These are phyloP conservation scores for Lichtheimia corymbifera DNA, from an alignment of 371 early-diverging fungal species.

Conservation along the genomic window DNA sequence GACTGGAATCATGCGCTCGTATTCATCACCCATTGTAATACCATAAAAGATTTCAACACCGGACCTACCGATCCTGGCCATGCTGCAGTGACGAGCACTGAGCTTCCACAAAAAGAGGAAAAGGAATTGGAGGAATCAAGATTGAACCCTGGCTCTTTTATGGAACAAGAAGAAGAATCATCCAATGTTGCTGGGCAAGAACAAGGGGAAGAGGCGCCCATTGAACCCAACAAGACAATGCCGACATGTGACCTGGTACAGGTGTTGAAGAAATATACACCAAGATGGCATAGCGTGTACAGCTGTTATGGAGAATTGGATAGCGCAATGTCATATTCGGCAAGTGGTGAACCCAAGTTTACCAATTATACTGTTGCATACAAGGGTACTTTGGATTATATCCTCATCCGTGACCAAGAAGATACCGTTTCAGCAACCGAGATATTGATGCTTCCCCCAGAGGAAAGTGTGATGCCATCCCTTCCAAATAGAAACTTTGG, in stretches of 20 bases:
- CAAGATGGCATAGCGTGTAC: constrained; percentile 35
- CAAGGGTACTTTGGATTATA: constrained; percentile 58
- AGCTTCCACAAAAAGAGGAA: constrained; percentile 18
- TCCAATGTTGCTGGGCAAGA: not conserved
- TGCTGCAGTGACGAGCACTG: constrained; percentile 18
- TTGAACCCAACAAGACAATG: constrained; percentile 1
- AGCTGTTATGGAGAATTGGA: constrained; percentile 23
- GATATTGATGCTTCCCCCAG: constrained; percentile 38
- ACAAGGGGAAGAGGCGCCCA: not conserved
- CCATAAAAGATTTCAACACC: constrained; percentile 51
- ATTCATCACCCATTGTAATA: not conserved
- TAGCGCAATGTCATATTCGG: constrained; percentile 2
- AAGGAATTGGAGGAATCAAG: constrained; percentile 30
- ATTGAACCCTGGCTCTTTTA: constrained; percentile 6
- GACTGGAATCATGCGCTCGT: not conserved
- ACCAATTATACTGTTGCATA: constrained; percentile 55
- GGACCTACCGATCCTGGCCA: constrained; percentile 54
- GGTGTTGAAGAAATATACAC: constrained; percentile 17
- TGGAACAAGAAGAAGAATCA: not conserved
- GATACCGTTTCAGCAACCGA: constrained; percentile 16
- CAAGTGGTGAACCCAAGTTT: constrained; percentile 51
- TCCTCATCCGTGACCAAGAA: constrained; percentile 36
- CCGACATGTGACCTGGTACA: constrained; percentile 19
- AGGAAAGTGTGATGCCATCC: constrained; percentile 43
- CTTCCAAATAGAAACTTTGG: constrained; percentile 60